Evolutionary conservation across 305 asterid species (phyloP), one percentile per base, ranked within the genome.

Genomic region (Fraxinus sp.): DNA sequence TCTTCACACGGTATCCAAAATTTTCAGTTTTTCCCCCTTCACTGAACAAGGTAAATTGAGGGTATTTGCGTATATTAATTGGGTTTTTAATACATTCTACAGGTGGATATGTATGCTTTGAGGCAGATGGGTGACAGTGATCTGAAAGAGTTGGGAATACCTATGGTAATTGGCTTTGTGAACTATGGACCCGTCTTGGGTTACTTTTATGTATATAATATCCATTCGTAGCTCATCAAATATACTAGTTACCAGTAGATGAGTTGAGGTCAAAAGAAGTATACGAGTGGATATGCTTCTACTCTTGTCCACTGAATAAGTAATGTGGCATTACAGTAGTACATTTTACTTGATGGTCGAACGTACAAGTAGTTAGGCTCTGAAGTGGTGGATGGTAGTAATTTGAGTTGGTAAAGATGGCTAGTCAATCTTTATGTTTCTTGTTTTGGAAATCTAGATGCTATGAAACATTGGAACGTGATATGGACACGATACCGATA

Each of bases 91-190:
- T 85, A 55, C 86, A 28, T 84, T 84, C 77, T 91, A 88, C 94
- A 95, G 99, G 98, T 95, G 84, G 99, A 95, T 89, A 89, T 94
- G 97, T 88, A 89, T 85, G 85, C 97, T 36, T 86, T 95, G 94
- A 94, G 87, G 88, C 97, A 94, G 85, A 94, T 93, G 98, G 84
- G 93, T 73, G 99, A 95, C 88, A 82, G 82, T 82, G 99, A 95
- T 86, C 97, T 94, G 79, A 94, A 93, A 86, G 98, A 91, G 86
- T 73, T 94, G 87, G 99, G 99, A 78, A 85, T 95, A 83, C 98
- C 99, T 57, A 91, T 94, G 98, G 99, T 95, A 94, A 79, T 73
- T 9, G 81, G 37, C 74, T 78, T 82, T 64, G 81, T 78, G 46
- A 49, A 18, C 71, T 20, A 4, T 28, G 16, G 9, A 16, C 79